Evolutionary conservation across 2,329 filamentous ascomycete genomes (phyloP).

Genomic region (Ambrosiella beaveri): DNA sequence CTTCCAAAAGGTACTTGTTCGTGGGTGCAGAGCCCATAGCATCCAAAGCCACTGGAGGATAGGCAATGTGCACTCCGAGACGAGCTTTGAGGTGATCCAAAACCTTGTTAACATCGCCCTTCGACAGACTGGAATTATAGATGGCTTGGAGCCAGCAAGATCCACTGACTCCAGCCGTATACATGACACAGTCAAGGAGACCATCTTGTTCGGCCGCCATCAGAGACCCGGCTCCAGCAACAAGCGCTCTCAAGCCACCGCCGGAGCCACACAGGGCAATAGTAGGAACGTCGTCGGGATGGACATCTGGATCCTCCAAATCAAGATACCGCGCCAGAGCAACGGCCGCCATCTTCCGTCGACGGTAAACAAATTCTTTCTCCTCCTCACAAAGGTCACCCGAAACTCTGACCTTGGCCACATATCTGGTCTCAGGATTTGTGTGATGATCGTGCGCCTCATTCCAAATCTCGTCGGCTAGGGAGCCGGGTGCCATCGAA

Average conservation of each 20-base stretch:
- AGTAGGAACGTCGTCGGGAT: slow-evolving; percentile 79
- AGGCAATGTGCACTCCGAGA: slow-evolving; percentile 77
- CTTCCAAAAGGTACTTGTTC: slow-evolving; percentile 76
- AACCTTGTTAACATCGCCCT: slow-evolving; percentile 48
- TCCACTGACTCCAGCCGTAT: slow-evolving; percentile 87
- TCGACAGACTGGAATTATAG: slow-evolving; percentile 64
- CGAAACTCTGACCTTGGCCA: slow-evolving; percentile 69
- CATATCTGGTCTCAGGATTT: slow-evolving; percentile 74
- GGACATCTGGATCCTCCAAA: slow-evolving; percentile 61
- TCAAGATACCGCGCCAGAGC: slow-evolving; percentile 71
- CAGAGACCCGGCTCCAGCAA: slow-evolving; percentile 74
- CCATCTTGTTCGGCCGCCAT: slow-evolving; percentile 72
- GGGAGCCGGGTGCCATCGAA: slow-evolving; percentile 69
- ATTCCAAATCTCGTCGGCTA: slow-evolving; percentile 85
- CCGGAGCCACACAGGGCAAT: slow-evolving; percentile 93
- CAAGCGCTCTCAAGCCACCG: slow-evolving; percentile 73
- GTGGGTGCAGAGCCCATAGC: slow-evolving; percentile 77
- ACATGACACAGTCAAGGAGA: slow-evolving; percentile 84
- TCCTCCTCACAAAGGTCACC: slow-evolving; percentile 70
- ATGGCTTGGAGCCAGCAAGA: slow-evolving; percentile 90
- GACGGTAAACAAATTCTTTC: slow-evolving; percentile 50
- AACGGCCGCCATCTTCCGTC: slow-evolving; percentile 49
- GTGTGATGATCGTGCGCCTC: slow-evolving; percentile 71
- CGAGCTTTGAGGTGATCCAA: slow-evolving; percentile 76
- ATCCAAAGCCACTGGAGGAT: slow-evolving; percentile 67